Percentiles rank a stretch among this genome's conserved stretches.
These are phyloP conservation scores for Xylariomycetidae sp. DNA, from an alignment of 2,329 filamentous ascomycete species.

Conservation along the genomic window DNA sequence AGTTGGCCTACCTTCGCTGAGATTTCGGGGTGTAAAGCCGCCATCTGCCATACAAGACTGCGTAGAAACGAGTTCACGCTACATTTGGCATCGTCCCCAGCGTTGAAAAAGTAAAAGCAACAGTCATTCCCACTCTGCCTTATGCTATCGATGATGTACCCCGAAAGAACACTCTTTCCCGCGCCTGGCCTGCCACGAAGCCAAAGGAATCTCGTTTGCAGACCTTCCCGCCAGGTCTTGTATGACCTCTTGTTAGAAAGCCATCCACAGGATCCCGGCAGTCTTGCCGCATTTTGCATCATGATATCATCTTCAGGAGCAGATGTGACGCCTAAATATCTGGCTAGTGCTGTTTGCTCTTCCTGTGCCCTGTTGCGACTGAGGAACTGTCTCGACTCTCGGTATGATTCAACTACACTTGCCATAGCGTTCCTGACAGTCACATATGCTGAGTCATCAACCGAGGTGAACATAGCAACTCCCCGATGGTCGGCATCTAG, in stretches of 20 bases:
- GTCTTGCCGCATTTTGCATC: not conserved
- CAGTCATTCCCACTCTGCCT: slow-evolving; percentile 2
- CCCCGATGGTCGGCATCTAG: slow-evolving; percentile 28
- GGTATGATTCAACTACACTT: slow-evolving; percentile 1
- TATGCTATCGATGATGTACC: slow-evolving; percentile 7
- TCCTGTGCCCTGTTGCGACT: too few relatives aligned
- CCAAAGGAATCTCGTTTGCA: slow-evolving; percentile 9
- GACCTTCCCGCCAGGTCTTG: slow-evolving; percentile 6
- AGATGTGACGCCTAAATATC: not conserved
- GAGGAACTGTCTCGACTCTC: not conserved
- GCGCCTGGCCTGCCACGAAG: slow-evolving; percentile 8
- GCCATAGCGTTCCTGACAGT: slow-evolving; percentile 23
- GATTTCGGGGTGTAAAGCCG: slow-evolving; percentile 17
- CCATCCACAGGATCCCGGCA: slow-evolving; percentile 9
- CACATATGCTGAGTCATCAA: slow-evolving; percentile 19
- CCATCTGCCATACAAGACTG: slow-evolving; percentile 28
- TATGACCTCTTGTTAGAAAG: slow-evolving; percentile 3
- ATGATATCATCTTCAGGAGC: slow-evolving; percentile 5
- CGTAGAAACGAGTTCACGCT: slow-evolving; percentile 17
- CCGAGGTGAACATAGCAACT: slow-evolving; percentile 22
- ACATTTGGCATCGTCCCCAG: slow-evolving; percentile 28
- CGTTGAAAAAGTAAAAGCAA: slow-evolving; percentile 9
- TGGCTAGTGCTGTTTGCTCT: too few relatives aligned
- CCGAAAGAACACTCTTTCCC: slow-evolving; percentile 9
- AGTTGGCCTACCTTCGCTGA: slow-evolving; percentile 9